A percentile compares a stretch with the other conserved stretches of the same genome.
phyloP scores from a whole-genome alignment of 306 rosid species.

The Pyrus communis region DNA sequence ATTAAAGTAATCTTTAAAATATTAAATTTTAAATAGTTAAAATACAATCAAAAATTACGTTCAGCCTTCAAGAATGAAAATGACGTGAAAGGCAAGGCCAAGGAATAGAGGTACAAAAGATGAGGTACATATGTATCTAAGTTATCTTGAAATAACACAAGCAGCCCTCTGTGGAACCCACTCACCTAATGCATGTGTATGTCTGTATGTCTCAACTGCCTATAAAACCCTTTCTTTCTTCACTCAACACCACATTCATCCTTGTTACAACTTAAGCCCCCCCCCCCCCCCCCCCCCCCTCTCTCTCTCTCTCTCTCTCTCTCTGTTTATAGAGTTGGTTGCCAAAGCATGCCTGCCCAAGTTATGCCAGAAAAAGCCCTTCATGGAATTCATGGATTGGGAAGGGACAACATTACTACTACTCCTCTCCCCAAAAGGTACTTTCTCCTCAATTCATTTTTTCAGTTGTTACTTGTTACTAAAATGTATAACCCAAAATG shows the following conservation, averaged over 20 bases:
- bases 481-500: background rate
- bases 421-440: conserved; percentile 50
- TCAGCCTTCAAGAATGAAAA: too few species aligned
- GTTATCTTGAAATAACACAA: background rate
- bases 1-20: too few species aligned
- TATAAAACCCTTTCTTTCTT: background rate
- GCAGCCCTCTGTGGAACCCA: conserved; percentile 15
- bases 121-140: background rate
- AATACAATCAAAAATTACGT: too few species aligned
- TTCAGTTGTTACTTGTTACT: background rate
- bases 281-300: background rate
- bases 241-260: background rate
- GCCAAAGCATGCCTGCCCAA: conserved; percentile 50
- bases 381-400: conserved; percentile 35
- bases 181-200: background rate
- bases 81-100: background rate
- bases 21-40: too few species aligned
- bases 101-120: background rate
- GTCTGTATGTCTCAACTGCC: background rate
- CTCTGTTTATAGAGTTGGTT: background rate
- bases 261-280: background rate
- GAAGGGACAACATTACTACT: conserved; percentile 22
- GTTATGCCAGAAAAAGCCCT: conserved; percentile 50
- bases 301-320: conserved; percentile 14
- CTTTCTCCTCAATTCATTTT: background rate